phyloP scores from a whole-genome alignment of 371 early-diverging fungal species.

The Cokeromyces recurvatus region DNA sequence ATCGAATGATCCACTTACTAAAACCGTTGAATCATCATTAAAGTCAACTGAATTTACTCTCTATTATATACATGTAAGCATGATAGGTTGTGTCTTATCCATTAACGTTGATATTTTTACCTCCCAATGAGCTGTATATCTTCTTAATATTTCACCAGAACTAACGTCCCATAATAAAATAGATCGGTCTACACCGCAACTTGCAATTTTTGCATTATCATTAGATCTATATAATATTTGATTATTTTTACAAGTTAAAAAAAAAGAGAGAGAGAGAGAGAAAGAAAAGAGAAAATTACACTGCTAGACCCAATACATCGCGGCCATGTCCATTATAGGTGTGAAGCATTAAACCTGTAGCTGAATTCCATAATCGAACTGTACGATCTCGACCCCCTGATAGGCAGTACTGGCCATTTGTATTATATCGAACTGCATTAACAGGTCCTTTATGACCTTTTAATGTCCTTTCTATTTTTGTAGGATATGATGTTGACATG shows the following conservation, averaged over 20 bases:
- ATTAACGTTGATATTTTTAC: no score
- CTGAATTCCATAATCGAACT: constrained; percentile 80
- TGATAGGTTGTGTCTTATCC: no score
- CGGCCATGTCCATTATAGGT: constrained; percentile 85
- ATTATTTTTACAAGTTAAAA: background rate
- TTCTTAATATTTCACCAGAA: constrained; percentile 65
- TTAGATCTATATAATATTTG: constrained; percentile 36
- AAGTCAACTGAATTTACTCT: constrained; percentile 82
- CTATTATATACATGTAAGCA: constrained; percentile 29
- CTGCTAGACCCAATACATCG: constrained; percentile 75
- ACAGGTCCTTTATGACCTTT: constrained; percentile 65
- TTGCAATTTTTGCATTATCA: constrained; percentile 78
- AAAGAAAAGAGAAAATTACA: constrained; percentile 35
- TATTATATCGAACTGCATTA: constrained; percentile 63
- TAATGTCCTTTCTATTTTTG: constrained; percentile 35
- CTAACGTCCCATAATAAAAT: constrained; percentile 87
- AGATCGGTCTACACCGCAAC: constrained; percentile 78
- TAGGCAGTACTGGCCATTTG: constrained; percentile 67
- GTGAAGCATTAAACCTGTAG: constrained; percentile 64
- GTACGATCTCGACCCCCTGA: constrained; percentile 79
- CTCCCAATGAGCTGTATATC: constrained; percentile 81
- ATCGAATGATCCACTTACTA: constrained; percentile 88
- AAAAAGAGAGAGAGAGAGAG: background rate
- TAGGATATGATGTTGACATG: constrained; percentile 30
- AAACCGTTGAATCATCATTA: constrained; percentile 72